A percentile compares a stretch with the other conserved stretches of the same genome.
Conservation (phyloP, 139 green algal genomes). For the Chlorokybus atmophyticus region DNA sequence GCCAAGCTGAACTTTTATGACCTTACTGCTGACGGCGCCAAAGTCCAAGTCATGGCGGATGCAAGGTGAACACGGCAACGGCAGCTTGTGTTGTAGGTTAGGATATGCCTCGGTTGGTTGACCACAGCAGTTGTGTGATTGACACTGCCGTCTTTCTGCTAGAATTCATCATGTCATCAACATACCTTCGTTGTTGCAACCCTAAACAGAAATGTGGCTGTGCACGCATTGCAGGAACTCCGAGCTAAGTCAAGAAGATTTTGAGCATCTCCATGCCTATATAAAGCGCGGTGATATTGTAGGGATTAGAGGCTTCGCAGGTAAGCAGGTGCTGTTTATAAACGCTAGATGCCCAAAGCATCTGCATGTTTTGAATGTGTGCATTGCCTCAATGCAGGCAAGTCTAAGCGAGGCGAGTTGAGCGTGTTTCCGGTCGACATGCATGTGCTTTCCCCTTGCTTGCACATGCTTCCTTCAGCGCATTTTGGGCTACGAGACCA, state of each 20-base stretch:
- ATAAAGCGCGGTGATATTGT: slow-evolving; percentile 90
- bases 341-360: background rate
- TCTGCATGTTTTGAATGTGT: background rate
- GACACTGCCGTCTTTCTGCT: too few relatives aligned
- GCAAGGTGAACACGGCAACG: slow-evolving; percentile 31
- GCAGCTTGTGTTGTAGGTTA: too few relatives aligned
- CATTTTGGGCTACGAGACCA: slow-evolving; percentile 20
- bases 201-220: too few relatives aligned
- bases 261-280: slow-evolving; percentile 61
- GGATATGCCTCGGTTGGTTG: too few relatives aligned
- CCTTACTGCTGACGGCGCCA: slow-evolving; percentile 65
- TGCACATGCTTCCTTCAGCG: slow-evolving; percentile 87
- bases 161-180: too few relatives aligned
- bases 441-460: slow-evolving; percentile 76
- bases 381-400: too few relatives aligned
- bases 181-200: too few relatives aligned
- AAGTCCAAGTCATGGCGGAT: slow-evolving; percentile 93
- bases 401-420: slow-evolving; percentile 94
- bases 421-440: slow-evolving; percentile 72
- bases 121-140: too few relatives aligned
- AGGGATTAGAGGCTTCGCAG: slow-evolving; percentile 69
- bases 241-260: slow-evolving; percentile 54
- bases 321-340: slow-evolving; percentile 5
- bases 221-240: slow-evolving; percentile 43
- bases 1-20: slow-evolving; percentile 97